These are phyloP conservation scores for Ascochyta fabae DNA, from an alignment of 2,329 filamentous ascomycete species.

Conservation along the genomic window DNA sequence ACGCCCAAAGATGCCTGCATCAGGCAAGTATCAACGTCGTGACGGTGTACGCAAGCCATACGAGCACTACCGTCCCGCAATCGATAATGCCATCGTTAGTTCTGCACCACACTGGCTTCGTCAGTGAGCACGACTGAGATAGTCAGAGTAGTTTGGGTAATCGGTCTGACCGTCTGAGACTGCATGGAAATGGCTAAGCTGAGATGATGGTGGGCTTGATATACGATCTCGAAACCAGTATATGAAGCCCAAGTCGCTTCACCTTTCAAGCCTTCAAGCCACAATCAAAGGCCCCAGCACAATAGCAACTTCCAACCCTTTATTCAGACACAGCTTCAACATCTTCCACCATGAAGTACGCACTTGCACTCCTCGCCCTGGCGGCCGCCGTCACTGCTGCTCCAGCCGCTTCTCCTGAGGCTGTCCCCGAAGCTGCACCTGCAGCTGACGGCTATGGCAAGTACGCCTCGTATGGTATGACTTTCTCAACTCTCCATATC, in stretches of 20 bases:
- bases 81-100: slow-evolving; percentile 7
- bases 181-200: slow-evolving; percentile 6
- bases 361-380: slow-evolving; percentile 29
- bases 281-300: slow-evolving; percentile 1
- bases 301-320: not conserved
- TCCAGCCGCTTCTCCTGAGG: slow-evolving; percentile 19
- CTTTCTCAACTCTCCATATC: not conserved
- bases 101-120: slow-evolving; percentile 5
- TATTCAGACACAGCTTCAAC: not conserved
- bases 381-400: slow-evolving; percentile 28
- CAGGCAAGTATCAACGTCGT: not conserved
- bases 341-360: slow-evolving; percentile 27
- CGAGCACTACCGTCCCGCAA: slow-evolving; percentile 11
- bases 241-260: slow-evolving; percentile 9
- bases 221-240: not conserved
- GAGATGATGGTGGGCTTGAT: not conserved
- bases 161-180: not conserved
- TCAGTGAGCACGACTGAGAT: not conserved
- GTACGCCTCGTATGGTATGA: slow-evolving; percentile 20
- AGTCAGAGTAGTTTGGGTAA: not conserved
- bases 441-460: slow-evolving; percentile 15
- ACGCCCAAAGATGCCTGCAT: not conserved
- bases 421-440: slow-evolving; percentile 24
- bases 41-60: slow-evolving; percentile 9
- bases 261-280: slow-evolving; percentile 2